These are phyloP conservation scores for Paulownia fortunei DNA, from an alignment of 257 asterid genomes.

Conservation along the genomic window DNA sequence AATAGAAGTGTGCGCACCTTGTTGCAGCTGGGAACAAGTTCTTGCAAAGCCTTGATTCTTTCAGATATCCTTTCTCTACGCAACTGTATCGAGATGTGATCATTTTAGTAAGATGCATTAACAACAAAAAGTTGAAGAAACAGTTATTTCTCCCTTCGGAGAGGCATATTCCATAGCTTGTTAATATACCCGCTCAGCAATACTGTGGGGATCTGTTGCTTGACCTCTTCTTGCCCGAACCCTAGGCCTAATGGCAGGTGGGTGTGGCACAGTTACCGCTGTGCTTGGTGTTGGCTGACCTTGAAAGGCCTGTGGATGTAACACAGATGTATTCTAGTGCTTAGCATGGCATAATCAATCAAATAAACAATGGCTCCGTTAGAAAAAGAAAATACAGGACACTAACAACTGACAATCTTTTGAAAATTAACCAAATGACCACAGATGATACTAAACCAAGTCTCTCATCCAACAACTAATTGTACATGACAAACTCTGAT, in stretches of 20 bases:
- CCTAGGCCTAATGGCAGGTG: conserved; percentile 80
- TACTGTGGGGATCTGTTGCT: conserved; percentile 95
- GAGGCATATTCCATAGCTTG: conserved; percentile 15
- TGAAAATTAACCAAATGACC: neutral
- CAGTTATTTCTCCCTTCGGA: neutral
- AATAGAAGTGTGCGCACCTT: conserved; percentile 55
- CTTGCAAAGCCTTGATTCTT: conserved; percentile 91
- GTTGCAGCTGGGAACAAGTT: conserved; percentile 92
- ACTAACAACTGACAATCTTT: neutral
- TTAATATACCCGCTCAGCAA: conserved; percentile 76
- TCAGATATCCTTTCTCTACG: conserved; percentile 91
- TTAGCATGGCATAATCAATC: neutral
- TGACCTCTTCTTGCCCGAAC: conserved; percentile 90
- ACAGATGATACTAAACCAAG: neutral
- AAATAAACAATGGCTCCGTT: conserved; percentile 14
- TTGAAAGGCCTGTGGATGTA: conserved; percentile 65
- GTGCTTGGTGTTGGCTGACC: conserved; percentile 74
- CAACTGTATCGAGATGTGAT: conserved; percentile 52
- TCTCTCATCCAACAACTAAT: neutral
- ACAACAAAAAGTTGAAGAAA: neutral
- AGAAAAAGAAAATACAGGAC: conserved; percentile 5
- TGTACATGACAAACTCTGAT: neutral
- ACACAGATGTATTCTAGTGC: neutral
- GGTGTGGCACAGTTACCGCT: conserved; percentile 66
- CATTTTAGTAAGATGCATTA: conserved; percentile 21